Percentiles rank a stretch among this genome's conserved stretches.
Evolutionary conservation across 768 basidiomycete genomes (phyloP).

Genomic region (Phaeotremella fagi): DNA sequence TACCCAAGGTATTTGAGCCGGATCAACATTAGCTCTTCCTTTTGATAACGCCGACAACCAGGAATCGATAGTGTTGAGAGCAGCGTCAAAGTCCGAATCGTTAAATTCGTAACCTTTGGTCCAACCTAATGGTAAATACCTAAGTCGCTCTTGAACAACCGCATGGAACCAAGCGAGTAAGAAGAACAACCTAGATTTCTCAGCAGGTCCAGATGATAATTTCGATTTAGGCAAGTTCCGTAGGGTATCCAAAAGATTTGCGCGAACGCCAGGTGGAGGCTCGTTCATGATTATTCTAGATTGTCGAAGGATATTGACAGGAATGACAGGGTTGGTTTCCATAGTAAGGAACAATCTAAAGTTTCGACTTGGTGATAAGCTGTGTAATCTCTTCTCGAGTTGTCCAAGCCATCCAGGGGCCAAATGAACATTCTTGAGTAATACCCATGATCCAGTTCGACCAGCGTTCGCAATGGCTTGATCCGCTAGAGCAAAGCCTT

Average conservation of each 20-base stretch:
- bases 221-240: slow-evolving; percentile 68
- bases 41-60: slow-evolving; percentile 79
- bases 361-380: slow-evolving; percentile 75
- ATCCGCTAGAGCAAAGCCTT: slow-evolving; percentile 93
- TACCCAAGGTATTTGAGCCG: slow-evolving; percentile 87
- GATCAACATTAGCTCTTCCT: slow-evolving; percentile 87
- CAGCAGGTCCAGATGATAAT: slow-evolving; percentile 71
- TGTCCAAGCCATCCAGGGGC: slow-evolving; percentile 93
- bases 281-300: slow-evolving; percentile 98
- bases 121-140: slow-evolving; percentile 95
- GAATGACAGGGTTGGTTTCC: slow-evolving; percentile 92
- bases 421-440: slow-evolving; percentile 95
- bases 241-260: slow-evolving; percentile 87
- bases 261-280: slow-evolving; percentile 93
- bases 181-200: slow-evolving; percentile 91
- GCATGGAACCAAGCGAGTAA: slow-evolving; percentile 99
- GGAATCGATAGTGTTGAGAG: slow-evolving; percentile 82
- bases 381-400: slow-evolving; percentile 93
- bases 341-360: slow-evolving; percentile 98
- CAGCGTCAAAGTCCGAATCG: slow-evolving; percentile 93
- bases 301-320: slow-evolving; percentile 92
- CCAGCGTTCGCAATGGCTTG: slow-evolving; percentile 91
- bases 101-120: slow-evolving; percentile 98
- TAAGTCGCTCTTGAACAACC: slow-evolving; percentile 89
- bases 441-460: slow-evolving; percentile 89